phyloP scores from a whole-genome alignment of 1,139 yeast genomes.

The Pneumocystis jirovecii region DNA sequence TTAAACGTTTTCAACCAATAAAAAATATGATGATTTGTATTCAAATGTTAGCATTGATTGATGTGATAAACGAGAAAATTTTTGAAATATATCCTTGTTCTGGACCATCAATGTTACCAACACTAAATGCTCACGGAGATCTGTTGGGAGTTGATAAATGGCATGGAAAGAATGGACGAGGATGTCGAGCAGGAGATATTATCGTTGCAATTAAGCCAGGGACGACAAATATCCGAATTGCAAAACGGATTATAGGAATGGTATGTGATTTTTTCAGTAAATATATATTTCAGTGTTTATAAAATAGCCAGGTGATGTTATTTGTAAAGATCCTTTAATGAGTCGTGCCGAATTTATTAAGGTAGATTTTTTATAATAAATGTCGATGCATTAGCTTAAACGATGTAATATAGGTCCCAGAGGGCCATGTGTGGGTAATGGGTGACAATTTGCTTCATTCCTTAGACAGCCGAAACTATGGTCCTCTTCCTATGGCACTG shows the following conservation, averaged over 20 bases:
- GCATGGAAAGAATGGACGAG: slow-evolving; percentile 40
- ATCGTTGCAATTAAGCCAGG: slow-evolving; percentile 84
- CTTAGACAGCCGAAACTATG: slow-evolving; percentile 80
- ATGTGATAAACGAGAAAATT: slow-evolving; percentile 55
- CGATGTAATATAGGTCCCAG: slow-evolving; percentile 28
- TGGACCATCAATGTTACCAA: slow-evolving; percentile 94
- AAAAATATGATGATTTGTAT: neutral
- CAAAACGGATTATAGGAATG: slow-evolving; percentile 89
- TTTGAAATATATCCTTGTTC: slow-evolving; percentile 50
- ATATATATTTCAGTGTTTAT: slow-evolving; percentile 15
- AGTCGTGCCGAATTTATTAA: slow-evolving; percentile 30
- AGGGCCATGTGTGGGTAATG: slow-evolving; percentile 93
- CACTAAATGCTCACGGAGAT: slow-evolving; percentile 59
- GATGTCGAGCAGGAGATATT: slow-evolving; percentile 64
- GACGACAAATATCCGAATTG: slow-evolving; percentile 70
- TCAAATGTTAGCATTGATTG: slow-evolving; percentile 30
- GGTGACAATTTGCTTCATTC: slow-evolving; percentile 86
- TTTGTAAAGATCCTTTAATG: slow-evolving; percentile 9
- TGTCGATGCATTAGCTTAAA: neutral
- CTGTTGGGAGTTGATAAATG: slow-evolving; percentile 64
- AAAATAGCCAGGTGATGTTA: slow-evolving; percentile 4
- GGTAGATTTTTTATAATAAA: slow-evolving; percentile 23
- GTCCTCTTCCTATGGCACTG: slow-evolving; percentile 73
- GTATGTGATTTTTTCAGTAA: slow-evolving; percentile 55
- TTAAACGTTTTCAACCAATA: neutral